phyloP scores from a whole-genome alignment of 1,139 yeast species.

The Yamadazyma conglobata region DNA sequence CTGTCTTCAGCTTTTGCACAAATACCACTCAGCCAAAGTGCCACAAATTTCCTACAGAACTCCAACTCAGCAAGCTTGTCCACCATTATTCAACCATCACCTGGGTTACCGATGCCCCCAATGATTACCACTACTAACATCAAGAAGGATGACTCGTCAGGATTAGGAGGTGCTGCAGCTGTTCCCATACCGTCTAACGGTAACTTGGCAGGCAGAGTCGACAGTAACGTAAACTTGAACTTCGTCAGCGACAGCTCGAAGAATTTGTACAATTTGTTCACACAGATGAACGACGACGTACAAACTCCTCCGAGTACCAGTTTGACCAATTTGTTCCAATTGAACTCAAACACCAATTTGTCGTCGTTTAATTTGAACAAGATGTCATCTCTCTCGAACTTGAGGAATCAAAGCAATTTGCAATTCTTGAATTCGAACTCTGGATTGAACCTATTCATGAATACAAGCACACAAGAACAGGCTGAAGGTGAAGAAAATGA shows the following conservation, averaged over 20 bases:
- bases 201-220: background rate
- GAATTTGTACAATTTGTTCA: constrained; percentile 27
- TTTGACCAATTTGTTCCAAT: constrained; percentile 28
- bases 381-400: constrained; percentile 15
- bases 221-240: constrained; percentile 9
- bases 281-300: constrained; percentile 27
- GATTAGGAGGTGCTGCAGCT: background rate
- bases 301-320: constrained; percentile 20
- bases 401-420: constrained; percentile 13
- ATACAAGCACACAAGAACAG: constrained; percentile 3
- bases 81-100: constrained; percentile 16
- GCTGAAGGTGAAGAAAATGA: constrained; percentile 8
- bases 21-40: constrained; percentile 2
- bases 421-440: constrained; percentile 14
- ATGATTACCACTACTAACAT: constrained; percentile 14
- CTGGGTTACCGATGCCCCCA: constrained; percentile 17
- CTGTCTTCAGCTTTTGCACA: background rate
- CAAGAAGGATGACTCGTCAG: constrained; percentile 8
- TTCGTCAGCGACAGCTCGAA: constrained; percentile 25
- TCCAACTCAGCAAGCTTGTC: constrained; percentile 17
- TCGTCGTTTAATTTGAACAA: constrained; percentile 12
- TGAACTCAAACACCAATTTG: constrained; percentile 12
- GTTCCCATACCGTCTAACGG: constrained; percentile 6
- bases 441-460: constrained; percentile 14
- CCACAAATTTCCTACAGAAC: constrained; percentile 14